Percentiles rank a stretch among this genome's conserved stretches.
Conservation (phyloP, 116 monocot species). For the Zostera marina region DNA sequence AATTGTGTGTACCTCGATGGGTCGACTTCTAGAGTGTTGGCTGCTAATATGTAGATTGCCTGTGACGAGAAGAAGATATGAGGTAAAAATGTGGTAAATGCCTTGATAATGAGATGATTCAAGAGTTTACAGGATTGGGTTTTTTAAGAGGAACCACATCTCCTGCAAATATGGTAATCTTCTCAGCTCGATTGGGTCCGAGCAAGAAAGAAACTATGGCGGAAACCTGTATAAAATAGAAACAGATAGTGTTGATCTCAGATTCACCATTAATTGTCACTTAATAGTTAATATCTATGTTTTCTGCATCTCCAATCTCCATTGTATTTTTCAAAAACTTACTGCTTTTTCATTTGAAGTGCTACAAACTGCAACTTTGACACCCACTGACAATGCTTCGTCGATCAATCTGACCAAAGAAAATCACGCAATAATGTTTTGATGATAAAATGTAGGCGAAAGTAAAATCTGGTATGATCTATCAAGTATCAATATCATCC, state of each 20-base stretch:
- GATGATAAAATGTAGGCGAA: too few species aligned
- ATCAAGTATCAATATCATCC: background rate
- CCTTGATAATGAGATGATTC: background rate
- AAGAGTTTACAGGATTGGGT: conserved; percentile 69
- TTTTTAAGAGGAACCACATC: conserved; percentile 97
- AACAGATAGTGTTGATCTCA: background rate
- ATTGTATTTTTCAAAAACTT: too few species aligned
- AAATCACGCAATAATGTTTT: background rate
- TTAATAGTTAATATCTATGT: background rate
- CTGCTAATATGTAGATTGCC: conserved; percentile 84
- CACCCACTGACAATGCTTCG: conserved; percentile 53
- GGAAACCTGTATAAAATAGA: conserved; percentile 36
- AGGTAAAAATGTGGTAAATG: background rate
- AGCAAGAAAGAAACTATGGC: conserved; percentile 89
- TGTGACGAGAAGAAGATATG: conserved; percentile 18
- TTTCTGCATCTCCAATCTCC: too few species aligned
- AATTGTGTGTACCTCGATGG: conserved; percentile 52
- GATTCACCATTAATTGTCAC: background rate
- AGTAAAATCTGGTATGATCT: too few species aligned
- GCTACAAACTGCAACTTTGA: conserved; percentile 95
- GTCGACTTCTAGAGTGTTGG: conserved; percentile 59
- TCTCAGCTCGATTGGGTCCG: conserved; percentile 60
- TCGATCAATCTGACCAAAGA: conserved; percentile 48
- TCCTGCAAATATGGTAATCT: conserved; percentile 84
- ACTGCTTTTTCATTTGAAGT: conserved; percentile 99